phyloP scores from a whole-genome alignment of 2,329 filamentous ascomycete genomes.

The Xylaria sp. region DNA sequence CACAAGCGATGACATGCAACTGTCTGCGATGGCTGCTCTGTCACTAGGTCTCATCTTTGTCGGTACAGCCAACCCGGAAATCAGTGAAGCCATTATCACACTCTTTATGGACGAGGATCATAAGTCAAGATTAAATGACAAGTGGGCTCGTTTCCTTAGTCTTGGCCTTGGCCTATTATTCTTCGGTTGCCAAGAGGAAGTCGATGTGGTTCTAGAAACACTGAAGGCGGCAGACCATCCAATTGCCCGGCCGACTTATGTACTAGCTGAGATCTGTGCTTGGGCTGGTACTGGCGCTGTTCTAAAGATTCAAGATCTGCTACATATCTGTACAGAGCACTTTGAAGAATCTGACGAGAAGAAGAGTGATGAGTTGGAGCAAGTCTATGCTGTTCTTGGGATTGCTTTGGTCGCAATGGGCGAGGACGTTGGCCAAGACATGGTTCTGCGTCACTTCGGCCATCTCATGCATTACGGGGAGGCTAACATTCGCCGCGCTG shows the following conservation, averaged over 20 bases:
- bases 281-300: slow-evolving; percentile 98
- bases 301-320: slow-evolving; percentile 93
- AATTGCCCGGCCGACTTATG: slow-evolving; percentile 94
- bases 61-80: slow-evolving; percentile 88
- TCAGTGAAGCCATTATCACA: slow-evolving; percentile 90
- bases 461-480: slow-evolving; percentile 99
- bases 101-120: slow-evolving; percentile 95
- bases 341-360: slow-evolving; percentile 94
- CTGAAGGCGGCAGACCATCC: slow-evolving; percentile 97
- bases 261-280: slow-evolving; percentile 94
- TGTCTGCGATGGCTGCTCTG: slow-evolving; percentile 94
- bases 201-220: slow-evolving; percentile 97
- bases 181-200: slow-evolving; percentile 97
- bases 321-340: slow-evolving; percentile 98
- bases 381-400: slow-evolving; percentile 95
- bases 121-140: slow-evolving; percentile 90
- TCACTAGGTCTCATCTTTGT: slow-evolving; percentile 92
- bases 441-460: slow-evolving; percentile 96
- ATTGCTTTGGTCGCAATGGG: slow-evolving; percentile 97
- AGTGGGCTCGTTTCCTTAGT: slow-evolving; percentile 97
- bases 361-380: slow-evolving; percentile 93
- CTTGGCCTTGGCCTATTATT: slow-evolving; percentile 92
- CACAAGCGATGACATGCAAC: slow-evolving; percentile 87
- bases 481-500: slow-evolving; percentile 94
- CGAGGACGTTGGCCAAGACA: slow-evolving; percentile 97